Evolutionary conservation across 495 filamentous ascomycete species (phyloP).

Genomic region (Filosporella fistucella): DNA sequence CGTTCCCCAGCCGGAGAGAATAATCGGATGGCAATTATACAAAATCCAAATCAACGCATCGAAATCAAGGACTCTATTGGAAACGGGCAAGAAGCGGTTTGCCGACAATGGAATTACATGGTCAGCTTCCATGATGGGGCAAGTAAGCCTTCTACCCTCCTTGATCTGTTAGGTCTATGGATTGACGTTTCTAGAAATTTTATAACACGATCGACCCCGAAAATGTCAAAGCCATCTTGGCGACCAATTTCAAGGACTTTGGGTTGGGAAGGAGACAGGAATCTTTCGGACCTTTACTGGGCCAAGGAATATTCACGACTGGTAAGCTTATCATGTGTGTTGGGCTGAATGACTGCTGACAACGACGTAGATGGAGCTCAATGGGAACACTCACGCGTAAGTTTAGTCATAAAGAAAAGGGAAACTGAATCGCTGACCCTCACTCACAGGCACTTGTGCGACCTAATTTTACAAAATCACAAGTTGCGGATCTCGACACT

Average conservation of each 20-base stretch:
- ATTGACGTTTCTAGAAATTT: neutral
- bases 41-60: slow-evolving; percentile 9
- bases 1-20: slow-evolving; percentile 18
- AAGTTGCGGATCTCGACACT: slow-evolving; percentile 45
- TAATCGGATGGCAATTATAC: slow-evolving; percentile 14
- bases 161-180: too few relatives aligned
- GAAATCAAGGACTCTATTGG: slow-evolving; percentile 11
- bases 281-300: slow-evolving; percentile 47
- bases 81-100: slow-evolving; percentile 5
- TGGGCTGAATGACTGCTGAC: neutral
- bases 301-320: slow-evolving; percentile 62
- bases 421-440: neutral
- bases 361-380: slow-evolving; percentile 43
- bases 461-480: slow-evolving; percentile 43
- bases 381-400: slow-evolving; percentile 50
- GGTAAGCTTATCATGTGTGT: slow-evolving; percentile 21
- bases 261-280: slow-evolving; percentile 36
- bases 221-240: slow-evolving; percentile 69
- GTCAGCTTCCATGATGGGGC: slow-evolving; percentile 11
- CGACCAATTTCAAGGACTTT: slow-evolving; percentile 58
- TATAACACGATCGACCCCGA: slow-evolving; percentile 60
- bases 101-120: slow-evolving; percentile 9
- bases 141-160: neutral
- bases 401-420: neutral
- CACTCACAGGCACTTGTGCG: slow-evolving; percentile 32